A percentile compares a stretch with the other conserved stretches of the same genome.
Evolutionary conservation across 139 green algal species (phyloP).

Genomic region (Edaphochlamys debaryana): DNA sequence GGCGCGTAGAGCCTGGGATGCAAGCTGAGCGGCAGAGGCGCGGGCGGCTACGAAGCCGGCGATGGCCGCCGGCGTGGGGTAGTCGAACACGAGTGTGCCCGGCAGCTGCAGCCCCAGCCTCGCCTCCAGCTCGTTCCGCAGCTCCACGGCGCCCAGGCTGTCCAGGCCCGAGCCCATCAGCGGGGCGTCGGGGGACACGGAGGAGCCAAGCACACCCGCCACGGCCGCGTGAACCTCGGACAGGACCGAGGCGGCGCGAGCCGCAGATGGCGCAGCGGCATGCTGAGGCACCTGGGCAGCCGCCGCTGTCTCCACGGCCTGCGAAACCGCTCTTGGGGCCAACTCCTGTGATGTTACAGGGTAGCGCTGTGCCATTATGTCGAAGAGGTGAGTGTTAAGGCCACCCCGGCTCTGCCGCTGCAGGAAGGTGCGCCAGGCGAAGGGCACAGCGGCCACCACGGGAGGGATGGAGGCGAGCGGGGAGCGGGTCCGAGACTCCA

Average conservation of each 20-base stretch:
- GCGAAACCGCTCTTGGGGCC: too few relatives aligned
- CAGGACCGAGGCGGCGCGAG: neutral
- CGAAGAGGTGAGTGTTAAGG: neutral
- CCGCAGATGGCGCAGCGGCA: neutral
- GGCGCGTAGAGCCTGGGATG: too few relatives aligned
- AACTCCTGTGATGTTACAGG: neutral
- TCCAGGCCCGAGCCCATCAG: conserved; percentile 76
- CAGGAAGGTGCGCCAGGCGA: conserved; percentile 41
- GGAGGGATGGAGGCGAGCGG: neutral
- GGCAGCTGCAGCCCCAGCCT: conserved; percentile 68
- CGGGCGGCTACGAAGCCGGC: conserved; percentile 17
- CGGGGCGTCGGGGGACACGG: conserved; percentile 57
- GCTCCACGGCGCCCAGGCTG: conserved; percentile 71
- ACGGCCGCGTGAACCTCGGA: conserved; percentile 23
- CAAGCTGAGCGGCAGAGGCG: neutral
- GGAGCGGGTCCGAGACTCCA: too few relatives aligned
- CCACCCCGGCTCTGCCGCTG: neutral
- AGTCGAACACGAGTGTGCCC: conserved; percentile 82
- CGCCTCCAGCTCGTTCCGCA: conserved; percentile 68
- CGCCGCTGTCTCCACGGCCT: too few relatives aligned
- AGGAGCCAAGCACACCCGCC: conserved; percentile 38
- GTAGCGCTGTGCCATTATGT: neutral
- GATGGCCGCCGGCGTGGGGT: conserved; percentile 67
- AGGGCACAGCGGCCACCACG: conserved; percentile 54
- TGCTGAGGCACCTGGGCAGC: too few relatives aligned